Evolutionary conservation across 148 eudicot genomes (phyloP).

Genomic region (Amaranthus cruentus): DNA sequence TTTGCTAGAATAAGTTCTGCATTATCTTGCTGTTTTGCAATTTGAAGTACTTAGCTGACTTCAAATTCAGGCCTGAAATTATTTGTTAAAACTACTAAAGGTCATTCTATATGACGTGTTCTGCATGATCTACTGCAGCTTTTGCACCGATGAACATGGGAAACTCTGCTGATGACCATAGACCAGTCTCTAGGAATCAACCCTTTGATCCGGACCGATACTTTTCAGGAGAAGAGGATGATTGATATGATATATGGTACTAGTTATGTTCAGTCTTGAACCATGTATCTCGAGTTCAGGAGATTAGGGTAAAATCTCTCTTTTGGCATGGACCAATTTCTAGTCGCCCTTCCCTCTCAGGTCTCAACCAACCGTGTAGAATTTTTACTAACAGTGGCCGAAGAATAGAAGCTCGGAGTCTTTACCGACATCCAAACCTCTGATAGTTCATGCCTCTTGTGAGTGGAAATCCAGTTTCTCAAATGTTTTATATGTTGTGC

Average conservation of each 20-base stretch:
- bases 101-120: constrained; percentile 10
- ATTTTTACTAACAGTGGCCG: not conserved
- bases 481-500: not conserved
- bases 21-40: not conserved
- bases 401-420: not conserved
- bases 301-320: not conserved
- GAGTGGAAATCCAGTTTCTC: not conserved
- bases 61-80: not conserved
- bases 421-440: not conserved
- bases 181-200: constrained; percentile 35
- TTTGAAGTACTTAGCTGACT: constrained; percentile 1
- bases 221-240: constrained; percentile 45
- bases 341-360: not conserved
- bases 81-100: not conserved
- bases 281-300: not conserved
- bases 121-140: constrained; percentile 49
- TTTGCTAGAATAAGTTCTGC: too few relatives aligned
- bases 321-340: not conserved
- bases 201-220: constrained; percentile 65
- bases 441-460: not conserved
- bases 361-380: not conserved
- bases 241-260: constrained; percentile 12
- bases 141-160: constrained; percentile 83
- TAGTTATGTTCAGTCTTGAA: constrained; percentile 2
- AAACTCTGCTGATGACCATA: constrained; percentile 32